These are phyloP conservation scores for Plantago major DNA, from an alignment of 257 asterid species.

Conservation along the genomic window DNA sequence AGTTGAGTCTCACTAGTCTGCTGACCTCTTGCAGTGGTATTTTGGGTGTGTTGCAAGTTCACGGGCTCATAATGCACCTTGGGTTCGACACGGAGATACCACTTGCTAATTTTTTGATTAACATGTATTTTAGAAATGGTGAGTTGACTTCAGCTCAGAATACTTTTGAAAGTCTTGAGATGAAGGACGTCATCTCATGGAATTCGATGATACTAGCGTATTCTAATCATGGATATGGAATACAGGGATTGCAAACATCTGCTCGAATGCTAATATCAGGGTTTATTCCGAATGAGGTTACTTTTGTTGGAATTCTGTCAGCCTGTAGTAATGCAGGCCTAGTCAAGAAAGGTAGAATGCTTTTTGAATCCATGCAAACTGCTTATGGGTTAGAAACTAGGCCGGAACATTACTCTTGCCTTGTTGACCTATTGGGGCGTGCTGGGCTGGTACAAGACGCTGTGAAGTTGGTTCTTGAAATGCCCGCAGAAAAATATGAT, in stretches of 20 bases:
- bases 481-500: conserved; percentile 49
- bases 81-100: conserved; percentile 47
- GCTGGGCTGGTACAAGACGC: conserved; percentile 37
- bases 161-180: conserved; percentile 43
- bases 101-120: conserved; percentile 46
- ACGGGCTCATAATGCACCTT: conserved; percentile 43
- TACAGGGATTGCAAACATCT: conserved; percentile 45
- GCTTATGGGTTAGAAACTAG: conserved; percentile 46
- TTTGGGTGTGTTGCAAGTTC: conserved; percentile 42
- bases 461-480: conserved; percentile 37
- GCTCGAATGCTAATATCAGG: conserved; percentile 49
- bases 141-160: conserved; percentile 45
- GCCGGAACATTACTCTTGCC: conserved; percentile 49
- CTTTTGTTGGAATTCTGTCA: conserved; percentile 51
- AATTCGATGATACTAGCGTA: conserved; percentile 53
- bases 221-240: conserved; percentile 55
- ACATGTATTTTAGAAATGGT: conserved; percentile 55
- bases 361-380: conserved; percentile 44
- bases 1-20: conserved; percentile 47
- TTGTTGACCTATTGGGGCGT: conserved; percentile 37
- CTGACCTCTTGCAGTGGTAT: conserved; percentile 47
- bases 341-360: conserved; percentile 49
- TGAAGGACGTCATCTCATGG: conserved; percentile 56
- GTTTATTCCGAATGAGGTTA: conserved; percentile 42
- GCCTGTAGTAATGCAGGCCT: conserved; percentile 71